A percentile compares a stretch with the other conserved stretches of the same genome.
Conservation (phyloP, 192 early-diverging fungal species). For the Linderina pennispora region DNA sequence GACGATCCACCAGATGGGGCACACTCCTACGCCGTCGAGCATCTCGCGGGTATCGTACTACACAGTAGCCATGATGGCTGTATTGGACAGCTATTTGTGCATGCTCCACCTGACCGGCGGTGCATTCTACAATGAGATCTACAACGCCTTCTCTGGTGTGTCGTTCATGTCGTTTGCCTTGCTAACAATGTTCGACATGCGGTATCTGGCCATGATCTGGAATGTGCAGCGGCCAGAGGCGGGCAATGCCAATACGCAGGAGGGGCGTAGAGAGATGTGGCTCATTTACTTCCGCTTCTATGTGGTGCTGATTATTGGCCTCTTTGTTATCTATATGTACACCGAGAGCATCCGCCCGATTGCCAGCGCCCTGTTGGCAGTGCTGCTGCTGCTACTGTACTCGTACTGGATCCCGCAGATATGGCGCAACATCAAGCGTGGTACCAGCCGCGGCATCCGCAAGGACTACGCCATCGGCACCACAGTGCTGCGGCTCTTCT, state of each 20-base stretch:
- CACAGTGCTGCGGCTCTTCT: conserved; percentile 47
- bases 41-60: conserved; percentile 63
- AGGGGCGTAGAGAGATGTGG: conserved; percentile 22
- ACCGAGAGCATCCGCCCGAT: conserved; percentile 43
- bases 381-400: conserved; percentile 43
- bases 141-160: conserved; percentile 54
- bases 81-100: conserved; percentile 62
- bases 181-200: conserved; percentile 62
- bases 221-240: conserved; percentile 58
- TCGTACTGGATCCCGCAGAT: conserved; percentile 85
- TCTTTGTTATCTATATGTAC: conserved; percentile 59
- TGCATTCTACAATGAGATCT: conserved; percentile 44
- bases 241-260: conserved; percentile 22
- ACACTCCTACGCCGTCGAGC: conserved; percentile 60
- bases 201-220: conserved; percentile 66
- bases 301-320: conserved; percentile 51
- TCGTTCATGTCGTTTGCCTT: conserved; percentile 61
- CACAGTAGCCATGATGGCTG: conserved; percentile 54
- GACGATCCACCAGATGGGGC: conserved; percentile 57
- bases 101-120: conserved; percentile 56
- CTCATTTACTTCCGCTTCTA: conserved; percentile 31
- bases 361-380: conserved; percentile 44
- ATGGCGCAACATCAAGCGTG: conserved; percentile 58
- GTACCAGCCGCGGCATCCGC: conserved; percentile 54
- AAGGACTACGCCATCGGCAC: conserved; percentile 55